A percentile compares a stretch with the other conserved stretches of the same genome.
These are phyloP conservation scores for Meira miltonrushii DNA, from an alignment of 1,284 basidiomycete genomes.

Conservation along the genomic window DNA sequence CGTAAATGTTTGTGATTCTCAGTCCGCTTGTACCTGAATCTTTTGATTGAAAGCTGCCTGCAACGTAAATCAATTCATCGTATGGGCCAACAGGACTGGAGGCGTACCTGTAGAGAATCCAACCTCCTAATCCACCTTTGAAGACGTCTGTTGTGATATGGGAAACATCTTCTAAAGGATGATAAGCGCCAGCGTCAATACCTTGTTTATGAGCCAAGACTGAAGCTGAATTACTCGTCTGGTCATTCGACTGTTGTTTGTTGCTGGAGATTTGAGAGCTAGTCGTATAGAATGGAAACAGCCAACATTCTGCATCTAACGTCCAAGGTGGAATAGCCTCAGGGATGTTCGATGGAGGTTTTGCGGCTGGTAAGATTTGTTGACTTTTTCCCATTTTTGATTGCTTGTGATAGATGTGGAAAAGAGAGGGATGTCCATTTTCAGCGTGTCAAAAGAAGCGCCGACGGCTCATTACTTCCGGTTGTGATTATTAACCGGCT, in stretches of 20 bases:
- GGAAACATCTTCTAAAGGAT: slow-evolving; percentile 6
- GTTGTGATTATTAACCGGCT: too few relatives aligned
- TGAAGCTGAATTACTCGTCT: not conserved
- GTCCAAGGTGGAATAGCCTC: slow-evolving; percentile 2
- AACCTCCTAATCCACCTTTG: slow-evolving; percentile 3
- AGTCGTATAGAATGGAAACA: slow-evolving; percentile 3
- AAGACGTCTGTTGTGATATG: not conserved
- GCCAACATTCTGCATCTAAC: slow-evolving; percentile 1
- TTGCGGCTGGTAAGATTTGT: too few relatives aligned
- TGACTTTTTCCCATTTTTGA: not conserved
- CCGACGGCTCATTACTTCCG: too few relatives aligned
- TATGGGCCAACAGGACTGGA: not conserved
- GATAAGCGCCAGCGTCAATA: not conserved
- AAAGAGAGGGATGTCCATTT: too few relatives aligned
- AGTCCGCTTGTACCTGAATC: not conserved
- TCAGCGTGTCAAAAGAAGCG: too few relatives aligned
- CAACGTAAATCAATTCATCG: slow-evolving; percentile 9
- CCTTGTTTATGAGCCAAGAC: not conserved
- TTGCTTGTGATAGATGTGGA: too few relatives aligned
- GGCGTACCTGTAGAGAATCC: slow-evolving; percentile 1
- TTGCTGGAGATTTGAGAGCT: not conserved
- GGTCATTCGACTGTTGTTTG: not conserved
- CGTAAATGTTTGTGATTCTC: slow-evolving; percentile 14
- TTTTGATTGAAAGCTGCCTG: not conserved
- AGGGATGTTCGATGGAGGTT: not conserved